Conservation (phyloP, 768 basidiomycete species). For the Lactifluus volemus region DNA sequence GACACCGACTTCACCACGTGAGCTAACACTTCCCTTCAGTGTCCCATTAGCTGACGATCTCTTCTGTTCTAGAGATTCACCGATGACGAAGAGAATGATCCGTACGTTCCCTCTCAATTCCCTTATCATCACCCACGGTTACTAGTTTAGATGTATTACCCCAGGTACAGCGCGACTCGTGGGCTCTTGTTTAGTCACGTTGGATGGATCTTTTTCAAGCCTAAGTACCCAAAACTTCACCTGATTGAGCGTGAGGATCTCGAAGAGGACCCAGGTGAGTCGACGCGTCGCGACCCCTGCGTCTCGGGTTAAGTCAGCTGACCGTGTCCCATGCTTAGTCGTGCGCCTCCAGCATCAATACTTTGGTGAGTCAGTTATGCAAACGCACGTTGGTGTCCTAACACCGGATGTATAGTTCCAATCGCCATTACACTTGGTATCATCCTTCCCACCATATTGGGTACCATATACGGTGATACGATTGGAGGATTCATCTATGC, state of each 20-base stretch:
- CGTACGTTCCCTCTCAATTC: constrained; percentile 32
- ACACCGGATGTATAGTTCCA: constrained; percentile 35
- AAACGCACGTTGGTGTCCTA: background rate
- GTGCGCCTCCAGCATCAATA: constrained; percentile 63
- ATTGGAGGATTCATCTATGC: constrained; percentile 66
- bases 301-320: background rate
- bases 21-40: constrained; percentile 15
- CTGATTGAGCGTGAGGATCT: constrained; percentile 62
- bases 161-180: constrained; percentile 61
- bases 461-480: constrained; percentile 50
- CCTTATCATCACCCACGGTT: background rate
- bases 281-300: background rate
- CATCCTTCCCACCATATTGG: constrained; percentile 46
- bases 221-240: constrained; percentile 51
- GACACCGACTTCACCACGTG: constrained; percentile 72
- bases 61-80: constrained; percentile 46
- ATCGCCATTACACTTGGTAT: constrained; percentile 55
- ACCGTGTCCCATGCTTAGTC: constrained; percentile 33
- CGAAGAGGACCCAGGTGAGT: constrained; percentile 56
- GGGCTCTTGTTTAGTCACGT: constrained; percentile 72
- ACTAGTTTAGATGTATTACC: background rate
- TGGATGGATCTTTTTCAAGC: constrained; percentile 83
- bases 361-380: constrained; percentile 37
- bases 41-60: background rate
- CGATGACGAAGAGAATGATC: constrained; percentile 59